Conservation (phyloP, 805 yeast species). For the Sugiyamaella lignohabitans region DNA sequence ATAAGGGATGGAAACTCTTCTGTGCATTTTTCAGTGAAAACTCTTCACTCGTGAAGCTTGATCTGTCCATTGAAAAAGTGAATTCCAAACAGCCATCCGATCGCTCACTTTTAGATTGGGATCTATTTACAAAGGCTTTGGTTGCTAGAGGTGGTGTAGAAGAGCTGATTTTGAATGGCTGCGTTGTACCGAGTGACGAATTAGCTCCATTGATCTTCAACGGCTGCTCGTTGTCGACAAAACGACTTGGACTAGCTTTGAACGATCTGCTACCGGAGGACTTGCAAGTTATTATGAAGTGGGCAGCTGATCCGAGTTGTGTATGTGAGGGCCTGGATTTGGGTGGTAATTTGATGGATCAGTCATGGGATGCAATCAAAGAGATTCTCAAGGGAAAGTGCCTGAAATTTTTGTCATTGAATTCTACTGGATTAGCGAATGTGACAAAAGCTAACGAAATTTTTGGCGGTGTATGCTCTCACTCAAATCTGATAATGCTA, state of each 20-base stretch:
- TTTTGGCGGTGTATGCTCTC: conserved; percentile 42
- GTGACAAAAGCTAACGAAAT: conserved; percentile 38
- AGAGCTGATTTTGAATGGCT: conserved; percentile 73
- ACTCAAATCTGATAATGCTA: conserved; percentile 53
- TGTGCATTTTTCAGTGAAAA: conserved; percentile 36
- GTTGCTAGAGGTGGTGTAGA: conserved; percentile 67
- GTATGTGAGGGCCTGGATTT: conserved; percentile 67
- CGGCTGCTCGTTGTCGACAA: conserved; percentile 51
- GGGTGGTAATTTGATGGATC: conserved; percentile 64
- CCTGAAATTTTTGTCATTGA: conserved; percentile 51
- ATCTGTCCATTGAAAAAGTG: conserved; percentile 24
- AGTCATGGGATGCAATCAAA: conserved; percentile 18
- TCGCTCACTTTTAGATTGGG: conserved; percentile 81
- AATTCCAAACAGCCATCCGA: conserved; percentile 23
- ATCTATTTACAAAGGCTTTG: conserved; percentile 61
- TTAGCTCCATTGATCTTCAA: conserved; percentile 49
- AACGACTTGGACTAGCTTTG: conserved; percentile 70
- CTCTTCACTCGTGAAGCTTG: conserved; percentile 22
- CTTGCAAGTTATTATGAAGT: conserved; percentile 46
- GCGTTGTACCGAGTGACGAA: conserved; percentile 48
- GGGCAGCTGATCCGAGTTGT: conserved; percentile 44
- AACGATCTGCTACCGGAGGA: conserved; percentile 60
- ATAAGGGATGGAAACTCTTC: conserved; percentile 68
- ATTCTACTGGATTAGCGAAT: conserved; percentile 53
- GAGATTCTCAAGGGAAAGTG: conserved; percentile 23